A percentile compares a stretch with the other conserved stretches of the same genome.
phyloP scores from a whole-genome alignment of 768 basidiomycete genomes.

The Lactarius tabidus region DNA sequence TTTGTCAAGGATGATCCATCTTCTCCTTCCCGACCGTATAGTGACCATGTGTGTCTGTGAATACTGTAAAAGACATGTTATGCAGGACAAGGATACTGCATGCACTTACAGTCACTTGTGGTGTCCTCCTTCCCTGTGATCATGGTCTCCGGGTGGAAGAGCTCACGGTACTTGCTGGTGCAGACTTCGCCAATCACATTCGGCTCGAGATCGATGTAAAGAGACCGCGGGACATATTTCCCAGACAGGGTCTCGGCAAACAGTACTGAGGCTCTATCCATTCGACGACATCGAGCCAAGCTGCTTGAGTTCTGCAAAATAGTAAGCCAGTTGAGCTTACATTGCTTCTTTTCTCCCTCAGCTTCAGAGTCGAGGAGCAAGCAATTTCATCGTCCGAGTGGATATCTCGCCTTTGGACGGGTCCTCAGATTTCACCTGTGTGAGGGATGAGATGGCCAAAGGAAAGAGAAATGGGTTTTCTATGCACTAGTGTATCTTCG shows the following conservation, averaged over 20 bases:
- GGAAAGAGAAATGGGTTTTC: not conserved
- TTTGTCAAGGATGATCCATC: conserved; percentile 96
- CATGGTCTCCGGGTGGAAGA: conserved; percentile 99
- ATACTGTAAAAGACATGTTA: too few relatives aligned
- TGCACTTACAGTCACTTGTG: conserved; percentile 88
- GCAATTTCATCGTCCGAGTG: conserved; percentile 97
- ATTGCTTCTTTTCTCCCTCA: conserved; percentile 77
- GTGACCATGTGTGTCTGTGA: conserved; percentile 92
- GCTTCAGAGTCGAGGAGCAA: conserved; percentile 71
- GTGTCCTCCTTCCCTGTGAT: conserved; percentile 99
- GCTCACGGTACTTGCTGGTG: conserved; percentile 89
- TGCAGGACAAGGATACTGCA: not conserved
- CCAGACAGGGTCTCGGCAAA: conserved; percentile 97
- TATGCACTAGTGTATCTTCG: conserved; percentile 56
- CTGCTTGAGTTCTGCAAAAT: conserved; percentile 97
- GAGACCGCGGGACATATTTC: conserved; percentile 95
- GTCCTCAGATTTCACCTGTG: conserved; percentile 31
- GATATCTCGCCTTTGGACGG: conserved; percentile 87
- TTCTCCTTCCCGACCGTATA: conserved; percentile 99
- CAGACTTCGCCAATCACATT: conserved; percentile 98
- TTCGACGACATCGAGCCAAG: conserved; percentile 96
- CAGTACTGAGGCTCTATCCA: conserved; percentile 99
- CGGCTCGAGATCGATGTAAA: conserved; percentile 96
- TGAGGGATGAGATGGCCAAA: not conserved
- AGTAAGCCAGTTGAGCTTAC: conserved; percentile 82